These are phyloP conservation scores for Phytophthora quininea DNA, from an alignment of 352 stramenopile species.

Conservation along the genomic window DNA sequence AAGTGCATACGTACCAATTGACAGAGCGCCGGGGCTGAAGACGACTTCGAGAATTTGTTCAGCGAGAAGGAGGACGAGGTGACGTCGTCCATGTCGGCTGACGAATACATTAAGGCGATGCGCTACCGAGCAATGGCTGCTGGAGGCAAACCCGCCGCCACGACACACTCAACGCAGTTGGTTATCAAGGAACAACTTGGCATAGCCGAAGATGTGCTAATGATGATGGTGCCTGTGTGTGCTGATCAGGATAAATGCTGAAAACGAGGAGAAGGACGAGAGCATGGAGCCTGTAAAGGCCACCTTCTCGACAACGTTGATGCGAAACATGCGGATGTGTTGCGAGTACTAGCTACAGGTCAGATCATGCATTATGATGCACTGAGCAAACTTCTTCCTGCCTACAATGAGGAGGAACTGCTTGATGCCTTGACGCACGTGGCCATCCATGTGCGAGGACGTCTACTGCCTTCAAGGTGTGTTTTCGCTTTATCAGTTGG, in stretches of 20 bases:
- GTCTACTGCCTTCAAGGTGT: conserved; percentile 52
- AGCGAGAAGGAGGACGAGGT: conserved; percentile 84
- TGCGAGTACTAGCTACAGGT: conserved; percentile 27
- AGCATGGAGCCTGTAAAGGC: conserved; percentile 35
- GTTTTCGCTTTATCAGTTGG: background rate
- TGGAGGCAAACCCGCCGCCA: conserved; percentile 29
- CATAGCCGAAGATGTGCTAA: background rate
- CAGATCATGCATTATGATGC: conserved; percentile 64
- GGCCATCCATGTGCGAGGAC: conserved; percentile 47
- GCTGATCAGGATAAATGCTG: conserved; percentile 27
- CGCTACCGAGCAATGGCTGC: conserved; percentile 59
- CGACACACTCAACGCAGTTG: conserved; percentile 31
- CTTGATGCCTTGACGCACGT: conserved; percentile 49
- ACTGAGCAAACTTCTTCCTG: conserved; percentile 44
- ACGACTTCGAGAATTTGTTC: conserved; percentile 86
- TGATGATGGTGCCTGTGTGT: background rate
- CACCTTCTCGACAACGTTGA: conserved; percentile 36
- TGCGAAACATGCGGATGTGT: conserved; percentile 31
- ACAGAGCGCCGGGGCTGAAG: conserved; percentile 47
- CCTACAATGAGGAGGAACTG: conserved; percentile 42
- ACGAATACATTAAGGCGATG: conserved; percentile 78
- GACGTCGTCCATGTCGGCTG: conserved; percentile 64
- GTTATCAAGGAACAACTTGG: background rate
- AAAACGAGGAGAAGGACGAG: conserved; percentile 57
- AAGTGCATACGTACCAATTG: background rate